These are phyloP conservation scores for Podila minutissima DNA, from an alignment of 192 early-diverging fungal species.

Conservation along the genomic window DNA sequence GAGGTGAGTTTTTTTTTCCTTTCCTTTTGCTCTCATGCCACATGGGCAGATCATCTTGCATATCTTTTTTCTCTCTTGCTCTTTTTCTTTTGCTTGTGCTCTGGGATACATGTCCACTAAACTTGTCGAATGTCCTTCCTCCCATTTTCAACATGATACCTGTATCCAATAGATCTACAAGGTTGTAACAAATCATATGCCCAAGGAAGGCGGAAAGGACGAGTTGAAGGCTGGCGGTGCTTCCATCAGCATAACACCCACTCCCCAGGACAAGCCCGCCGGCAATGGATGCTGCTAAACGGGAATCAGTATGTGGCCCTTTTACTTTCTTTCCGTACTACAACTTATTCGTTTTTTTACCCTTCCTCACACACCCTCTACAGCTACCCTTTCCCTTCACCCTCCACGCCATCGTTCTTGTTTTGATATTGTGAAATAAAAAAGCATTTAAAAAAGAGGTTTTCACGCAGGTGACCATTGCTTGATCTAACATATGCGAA, in stretches of 20 bases:
- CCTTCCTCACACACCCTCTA: no score
- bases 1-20: constrained; percentile 19
- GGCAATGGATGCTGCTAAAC: constrained; percentile 51
- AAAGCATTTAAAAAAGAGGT: no score
- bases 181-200: constrained; percentile 53
- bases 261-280: constrained; percentile 51
- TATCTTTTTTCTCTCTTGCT: background rate
- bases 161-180: constrained; percentile 45
- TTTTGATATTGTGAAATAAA: no score
- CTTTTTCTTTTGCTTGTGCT: background rate
- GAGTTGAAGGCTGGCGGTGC: constrained; percentile 56
- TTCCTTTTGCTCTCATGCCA: background rate
- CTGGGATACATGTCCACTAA: background rate
- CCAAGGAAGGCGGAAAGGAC: constrained; percentile 53
- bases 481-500: no score
- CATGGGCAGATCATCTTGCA: background rate
- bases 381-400: no score
- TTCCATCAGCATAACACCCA: constrained; percentile 51
- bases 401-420: no score
- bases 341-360: background rate
- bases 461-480: no score
- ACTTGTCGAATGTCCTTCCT: no score
- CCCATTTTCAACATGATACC: background rate
- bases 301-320: background rate
- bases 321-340: background rate